Percentiles rank a stretch among this genome's conserved stretches.
phyloP scores from a whole-genome alignment of 371 early-diverging fungal genomes.

The Apophysomyces ossiformis region DNA sequence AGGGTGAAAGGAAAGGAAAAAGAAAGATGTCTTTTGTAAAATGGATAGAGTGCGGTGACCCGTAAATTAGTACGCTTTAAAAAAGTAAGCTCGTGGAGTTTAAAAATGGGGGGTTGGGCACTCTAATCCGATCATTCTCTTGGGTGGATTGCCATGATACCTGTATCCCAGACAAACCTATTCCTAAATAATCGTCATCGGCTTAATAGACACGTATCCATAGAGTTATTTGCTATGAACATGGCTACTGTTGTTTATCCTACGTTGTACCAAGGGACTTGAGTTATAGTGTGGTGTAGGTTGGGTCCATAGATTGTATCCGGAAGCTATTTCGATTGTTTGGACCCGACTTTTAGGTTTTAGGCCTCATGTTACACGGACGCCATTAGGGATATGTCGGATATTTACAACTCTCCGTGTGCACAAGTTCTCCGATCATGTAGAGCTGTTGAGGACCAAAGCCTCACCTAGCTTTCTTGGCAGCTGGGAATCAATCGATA shows the following conservation, averaged over 20 bases:
- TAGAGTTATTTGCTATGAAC: too few species aligned
- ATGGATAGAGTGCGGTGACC: constrained; percentile 9
- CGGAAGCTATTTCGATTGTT: constrained; percentile 4
- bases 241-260: too few species aligned
- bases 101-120: constrained; percentile 10
- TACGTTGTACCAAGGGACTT: too few species aligned
- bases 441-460: too few species aligned
- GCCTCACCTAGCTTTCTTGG: neutral
- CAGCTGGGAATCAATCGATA: neutral
- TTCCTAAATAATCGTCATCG: too few species aligned
- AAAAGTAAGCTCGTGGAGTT: neutral
- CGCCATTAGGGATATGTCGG: neutral
- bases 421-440: neutral
- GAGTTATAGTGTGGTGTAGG: too few species aligned
- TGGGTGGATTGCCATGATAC: neutral
- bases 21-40: neutral
- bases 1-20: constrained; percentile 2
- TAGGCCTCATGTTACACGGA: constrained; percentile 6
- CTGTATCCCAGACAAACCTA: neutral
- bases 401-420: neutral
- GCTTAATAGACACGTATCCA: too few species aligned
- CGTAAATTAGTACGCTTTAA: neutral
- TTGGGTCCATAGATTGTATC: neutral
- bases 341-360: constrained; percentile 12
- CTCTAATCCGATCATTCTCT: neutral